Base-by-base conservation (phyloP, 2,329 filamentous ascomycete genomes). In the Cercospora berteroae region DNA sequence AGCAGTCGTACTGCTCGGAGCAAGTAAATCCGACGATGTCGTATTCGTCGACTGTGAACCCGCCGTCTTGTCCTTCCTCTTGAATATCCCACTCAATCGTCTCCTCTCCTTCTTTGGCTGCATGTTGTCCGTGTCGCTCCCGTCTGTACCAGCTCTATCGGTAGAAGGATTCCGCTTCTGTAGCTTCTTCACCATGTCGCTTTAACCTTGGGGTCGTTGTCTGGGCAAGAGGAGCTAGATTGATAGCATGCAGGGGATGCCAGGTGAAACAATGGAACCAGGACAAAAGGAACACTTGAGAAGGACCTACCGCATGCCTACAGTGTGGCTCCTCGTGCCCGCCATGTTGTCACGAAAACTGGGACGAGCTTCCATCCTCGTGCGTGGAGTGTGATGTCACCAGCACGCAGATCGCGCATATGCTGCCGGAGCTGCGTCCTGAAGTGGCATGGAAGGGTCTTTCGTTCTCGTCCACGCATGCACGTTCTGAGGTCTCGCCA, bases 41-140 rank as follows among this genome's bases (percentile, higher is more conserved):
- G 48, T 52, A 48, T 64, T 64, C 27, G 61, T 29, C 5, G 61
- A 64, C 33, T 57, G 50, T n/a, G 61, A 33, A 16, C n/a, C 57
- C 16, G 31, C n/a, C 10, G 50, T 57, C 61, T 58, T 64, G 27
- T 74, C 73, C 64, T 71, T 71, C 63, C 64, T 67, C 66, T 70
- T 67, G 63, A 74, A 74, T 3, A 74, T 63, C 36, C 57, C 65
- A 52, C 69, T 71, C 23, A 74, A 29, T 48, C 70, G 68, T 44
- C 62, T 69, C 48, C 69, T 69, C 63, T 68, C 59, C 44, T 55
- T 64, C 65, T 64, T 64, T 20, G 61, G 44, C 36, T 66, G 66
- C 66, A 67, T 65, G 31, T 42, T 59, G 36, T 67, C 66, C 25
- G 62, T 58, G 13, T 67, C 66, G 58, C 66, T 67, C 6, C 61